These are phyloP conservation scores for Candida chilensis DNA, from an alignment of 805 yeast species.

Conservation along the genomic window DNA sequence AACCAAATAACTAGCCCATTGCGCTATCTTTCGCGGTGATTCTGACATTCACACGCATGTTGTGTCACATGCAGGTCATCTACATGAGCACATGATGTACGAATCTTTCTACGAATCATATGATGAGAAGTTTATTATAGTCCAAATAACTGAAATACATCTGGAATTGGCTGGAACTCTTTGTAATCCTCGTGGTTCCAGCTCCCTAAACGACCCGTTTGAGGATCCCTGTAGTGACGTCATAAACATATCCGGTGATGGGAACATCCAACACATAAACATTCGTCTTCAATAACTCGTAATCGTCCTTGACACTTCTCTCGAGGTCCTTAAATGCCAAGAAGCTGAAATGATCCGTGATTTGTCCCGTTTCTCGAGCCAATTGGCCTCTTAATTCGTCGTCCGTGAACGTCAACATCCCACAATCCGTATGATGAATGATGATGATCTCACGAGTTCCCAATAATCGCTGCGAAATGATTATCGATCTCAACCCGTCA, in stretches of 20 bases:
- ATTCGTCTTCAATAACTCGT: slow-evolving; percentile 14
- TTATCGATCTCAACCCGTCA: slow-evolving; percentile 26
- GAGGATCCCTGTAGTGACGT: slow-evolving; percentile 23
- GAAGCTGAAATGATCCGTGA: slow-evolving; percentile 17
- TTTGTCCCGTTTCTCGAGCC: slow-evolving; percentile 16
- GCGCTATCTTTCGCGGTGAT: too few species aligned
- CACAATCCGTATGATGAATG: slow-evolving; percentile 33
- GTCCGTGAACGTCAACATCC: slow-evolving; percentile 30
- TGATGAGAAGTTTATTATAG: too few species aligned
- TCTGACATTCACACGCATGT: too few species aligned
- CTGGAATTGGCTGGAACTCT: too few species aligned
- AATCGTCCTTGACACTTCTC: slow-evolving; percentile 24
- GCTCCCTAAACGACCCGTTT: slow-evolving; percentile 16
- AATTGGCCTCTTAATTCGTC: slow-evolving; percentile 16
- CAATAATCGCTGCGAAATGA: slow-evolving; percentile 27
- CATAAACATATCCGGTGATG: slow-evolving; percentile 25
- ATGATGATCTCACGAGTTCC: slow-evolving; percentile 29
- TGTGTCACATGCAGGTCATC: too few species aligned
- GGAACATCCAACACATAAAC: slow-evolving; percentile 25
- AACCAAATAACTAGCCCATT: too few species aligned
- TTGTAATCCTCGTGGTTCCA: too few species aligned
- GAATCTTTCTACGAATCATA: too few species aligned
- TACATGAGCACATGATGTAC: too few species aligned
- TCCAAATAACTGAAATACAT: too few species aligned
- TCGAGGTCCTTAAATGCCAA: slow-evolving; percentile 23